Percentiles rank a stretch among this genome's conserved stretches.
phyloP scores from a whole-genome alignment of 176 grass and related monocot species.

The Paspalum notatum region DNA sequence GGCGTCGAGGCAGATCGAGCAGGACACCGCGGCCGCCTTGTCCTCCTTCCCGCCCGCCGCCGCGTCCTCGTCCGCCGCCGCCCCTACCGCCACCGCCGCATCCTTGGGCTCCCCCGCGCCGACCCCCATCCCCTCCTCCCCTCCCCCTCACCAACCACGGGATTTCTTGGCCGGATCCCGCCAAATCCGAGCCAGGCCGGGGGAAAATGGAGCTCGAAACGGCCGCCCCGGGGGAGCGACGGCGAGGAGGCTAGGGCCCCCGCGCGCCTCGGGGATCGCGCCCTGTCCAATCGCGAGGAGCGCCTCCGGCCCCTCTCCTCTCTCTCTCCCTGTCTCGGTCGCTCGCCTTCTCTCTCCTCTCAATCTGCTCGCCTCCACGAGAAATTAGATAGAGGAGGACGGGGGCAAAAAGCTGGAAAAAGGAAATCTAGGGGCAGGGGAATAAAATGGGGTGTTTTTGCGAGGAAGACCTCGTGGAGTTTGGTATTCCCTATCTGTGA shows the following conservation, averaged over 20 bases:
- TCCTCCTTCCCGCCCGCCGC: conserved; percentile 37
- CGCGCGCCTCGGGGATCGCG: conserved; percentile 25
- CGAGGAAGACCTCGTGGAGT: not conserved
- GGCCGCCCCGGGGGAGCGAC: conserved; percentile 14
- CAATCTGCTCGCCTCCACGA: conserved; percentile 57
- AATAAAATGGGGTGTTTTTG: conserved; percentile 28
- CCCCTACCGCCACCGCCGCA: not conserved
- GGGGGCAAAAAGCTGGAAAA: conserved; percentile 2
- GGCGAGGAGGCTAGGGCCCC: not conserved
- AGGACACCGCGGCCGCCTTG: conserved; percentile 48
- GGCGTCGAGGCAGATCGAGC: conserved; percentile 92
- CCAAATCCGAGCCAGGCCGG: conserved; percentile 17
- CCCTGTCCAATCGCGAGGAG: conserved; percentile 34
- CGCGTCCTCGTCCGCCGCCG: conserved; percentile 34
- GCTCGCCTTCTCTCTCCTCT: conserved; percentile 1
- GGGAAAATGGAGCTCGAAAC: conserved; percentile 3
- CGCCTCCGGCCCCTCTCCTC: not conserved
- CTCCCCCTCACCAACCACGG: conserved; percentile 32
- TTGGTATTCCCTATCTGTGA: not conserved
- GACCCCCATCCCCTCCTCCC: conserved; percentile 35
- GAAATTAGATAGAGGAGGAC: conserved; percentile 36
- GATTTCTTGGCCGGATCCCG: conserved; percentile 44
- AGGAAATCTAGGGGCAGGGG: not conserved
- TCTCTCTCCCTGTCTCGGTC: conserved; percentile 10
- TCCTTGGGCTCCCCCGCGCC: conserved; percentile 44